These are phyloP conservation scores for Phaffomyces thermotolerans DNA, from an alignment of 805 yeast species.

Conservation along the genomic window DNA sequence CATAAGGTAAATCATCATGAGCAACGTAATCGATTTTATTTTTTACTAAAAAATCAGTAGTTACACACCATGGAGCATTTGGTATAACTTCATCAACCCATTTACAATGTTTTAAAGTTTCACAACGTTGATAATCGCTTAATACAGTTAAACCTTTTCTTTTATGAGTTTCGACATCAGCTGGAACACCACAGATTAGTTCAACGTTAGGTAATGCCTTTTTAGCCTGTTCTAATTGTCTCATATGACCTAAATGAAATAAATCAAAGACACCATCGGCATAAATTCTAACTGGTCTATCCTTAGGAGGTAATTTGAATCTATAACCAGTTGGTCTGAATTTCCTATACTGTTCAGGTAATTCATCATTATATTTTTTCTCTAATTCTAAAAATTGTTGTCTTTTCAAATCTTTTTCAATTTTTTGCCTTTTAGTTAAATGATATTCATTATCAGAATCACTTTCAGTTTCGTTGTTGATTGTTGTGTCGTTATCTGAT, in stretches of 20 bases:
- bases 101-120: conserved; percentile 83
- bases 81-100: conserved; percentile 98
- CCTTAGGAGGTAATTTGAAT: conserved; percentile 77
- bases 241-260: conserved; percentile 96
- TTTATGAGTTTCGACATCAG: conserved; percentile 84
- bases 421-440: conserved; percentile 18
- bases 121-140: conserved; percentile 80
- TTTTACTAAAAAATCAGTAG: conserved; percentile 66
- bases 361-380: conserved; percentile 48
- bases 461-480: background rate
- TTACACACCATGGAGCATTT: conserved; percentile 93
- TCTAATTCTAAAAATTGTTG: conserved; percentile 38
- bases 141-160: conserved; percentile 91
- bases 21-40: conserved; percentile 94
- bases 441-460: conserved; percentile 6
- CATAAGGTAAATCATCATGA: conserved; percentile 95
- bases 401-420: conserved; percentile 20
- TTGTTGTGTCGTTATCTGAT: background rate
- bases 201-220: conserved; percentile 80
- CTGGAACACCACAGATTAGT: conserved; percentile 87
- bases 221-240: conserved; percentile 94
- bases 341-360: conserved; percentile 66
- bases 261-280: conserved; percentile 98
- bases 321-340: conserved; percentile 74
- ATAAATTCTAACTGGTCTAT: conserved; percentile 85